Base-by-base conservation (phyloP, 169 alveolate genomes). In the Eimeria sp. region DNA sequence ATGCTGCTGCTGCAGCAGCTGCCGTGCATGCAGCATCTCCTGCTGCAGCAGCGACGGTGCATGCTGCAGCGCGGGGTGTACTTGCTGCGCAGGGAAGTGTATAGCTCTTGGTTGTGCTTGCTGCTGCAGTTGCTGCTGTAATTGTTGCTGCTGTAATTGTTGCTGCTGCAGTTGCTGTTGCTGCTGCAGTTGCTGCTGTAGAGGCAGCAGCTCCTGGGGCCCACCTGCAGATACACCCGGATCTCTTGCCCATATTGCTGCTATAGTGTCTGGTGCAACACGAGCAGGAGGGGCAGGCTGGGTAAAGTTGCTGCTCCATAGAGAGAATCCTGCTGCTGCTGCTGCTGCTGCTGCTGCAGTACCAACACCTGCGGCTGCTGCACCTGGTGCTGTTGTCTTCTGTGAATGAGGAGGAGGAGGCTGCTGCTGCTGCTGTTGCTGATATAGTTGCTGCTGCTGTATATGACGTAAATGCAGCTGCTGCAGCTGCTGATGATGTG, bases 161-260 rank as follows among this genome's bases (percentile, higher is more conserved):
- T 73, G 83, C 83, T n/a, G 57, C 40, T 73, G 83, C 51, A 20
- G 83, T 49, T 14, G 83, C 83, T n/a, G 83, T 49, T 73, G 83
- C 83, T 73, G 83, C 83, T 73, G 83, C 83, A 73, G 83, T 40
- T 73, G 83, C 47, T 73, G 83, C 83, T 73, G 83, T 49, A 73
- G 83, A 18, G 83, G 83, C 47, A 73, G 83, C 83, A 73, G 47
- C 83, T 73, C 83, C 20, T n/a, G 83, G 13, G 83, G 83, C 25
- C 83, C 83, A 45, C 51, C 83, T 25, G 83, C 83, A 73, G 83
- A 73, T 25, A 73, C 83, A 18, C 88, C 88, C 10, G 95, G 51
- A 43, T 89, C 95, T 27, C 95, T 18, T 43, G 95, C 95, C 95
- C 95, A 89, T 25, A 89, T 89, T 11, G 95, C 95, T 76, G 95